Base-by-base conservation (phyloP, 257 asterid genomes). In the Solanum pinnatisectum region DNA sequence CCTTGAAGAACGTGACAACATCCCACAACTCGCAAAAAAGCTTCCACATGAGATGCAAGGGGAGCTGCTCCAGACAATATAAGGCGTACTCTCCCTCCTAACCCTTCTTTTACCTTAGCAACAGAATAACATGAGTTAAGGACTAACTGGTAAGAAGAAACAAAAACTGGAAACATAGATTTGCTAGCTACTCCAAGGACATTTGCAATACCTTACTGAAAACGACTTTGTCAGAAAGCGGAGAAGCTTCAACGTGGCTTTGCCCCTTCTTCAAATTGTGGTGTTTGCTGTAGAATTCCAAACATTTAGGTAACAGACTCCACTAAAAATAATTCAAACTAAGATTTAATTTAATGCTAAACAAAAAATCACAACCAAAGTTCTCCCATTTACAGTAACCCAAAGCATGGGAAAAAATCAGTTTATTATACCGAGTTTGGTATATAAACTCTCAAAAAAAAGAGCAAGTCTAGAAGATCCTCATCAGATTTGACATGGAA, bases 41-140 rank as follows among this genome's bases (percentile, higher is more conserved):
- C 98, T 89, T 97, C 99, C 39, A 97, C 98, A 86, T 97, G 98
- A 40, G 98, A 87, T 87, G 99, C 96, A 89, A 97, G 99, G 87
- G 99, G 99, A 65, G 99, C 99, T 89, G 98, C 99, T 87, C 99
- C 99, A 35, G 99, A 97, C 93, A 97, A 90, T 87, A 97, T 96
- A 90, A 96, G 87, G 52, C 99, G 93, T 39, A 97, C 99, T 6
- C 90, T 92, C 86, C 99, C 98, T 59, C 99, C 99, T 84, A 97
- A 91, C 81, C 98, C 99, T 94, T 95, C 94, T 90, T 97, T 97
- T 72, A 97, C 94, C 99, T 97, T 72, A 89, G 87, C 37, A 87
- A 73, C 40, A 78, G 49, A 83, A 67, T 71, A 81, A 79, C 25
- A 83, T 46, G 79, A 22, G 88, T 89, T 87, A 76, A 2, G 16